Evolutionary conservation across 2,329 filamentous ascomycete species (phyloP), one percentile per base, ranked within the genome.

Genomic region (Hansfordia pulvinata): DNA sequence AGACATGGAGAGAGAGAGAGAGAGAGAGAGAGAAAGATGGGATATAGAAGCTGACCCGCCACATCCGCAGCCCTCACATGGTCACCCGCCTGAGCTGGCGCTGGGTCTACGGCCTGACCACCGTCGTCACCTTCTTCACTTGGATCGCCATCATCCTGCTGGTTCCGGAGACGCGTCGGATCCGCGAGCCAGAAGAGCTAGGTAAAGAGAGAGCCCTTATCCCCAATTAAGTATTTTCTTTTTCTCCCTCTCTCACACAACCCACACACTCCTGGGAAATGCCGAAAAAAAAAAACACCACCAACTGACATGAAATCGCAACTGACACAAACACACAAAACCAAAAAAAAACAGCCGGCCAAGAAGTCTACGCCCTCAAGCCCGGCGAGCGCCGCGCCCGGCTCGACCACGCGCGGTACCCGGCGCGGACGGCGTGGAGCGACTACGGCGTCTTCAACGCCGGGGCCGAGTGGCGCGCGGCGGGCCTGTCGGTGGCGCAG

Each of bases 121-220:
- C 47, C 1, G 41, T 37, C 5, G 29, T 42, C 6, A 48, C 45
- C 4, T 32, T 47, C 8, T 21, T 46, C 1, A 44, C 50, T 3
- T 55, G 51, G 51, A 22, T 54, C 5, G 27, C 38, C 12, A 32
- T 54, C 5, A 38, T 54, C 5, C 27, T 34, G 3, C 41, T 47
- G 12, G 31, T 55, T 3, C 51, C 52, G 2, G 52, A 55, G 35
- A 53, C 51, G 0, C 38, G 46, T 4, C 50, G 43, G 41, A 40
- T 32, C 1, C 39, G 51, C 9, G 43, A 47, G 2, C 33, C 31
- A 7, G 41, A 44, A 4, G 43, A 48, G 29, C 38, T 52, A 4
- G 43, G 47, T 37, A 30, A 4, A 31, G 14, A 0, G 8, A 3
- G 2, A 8, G 5, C 19, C 1, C 14, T 9, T 11, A 1, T 15